A percentile compares a stretch with the other conserved stretches of the same genome.
Conservation (phyloP, 495 filamentous ascomycete genomes). For the Pseudevernia furfuracea region DNA sequence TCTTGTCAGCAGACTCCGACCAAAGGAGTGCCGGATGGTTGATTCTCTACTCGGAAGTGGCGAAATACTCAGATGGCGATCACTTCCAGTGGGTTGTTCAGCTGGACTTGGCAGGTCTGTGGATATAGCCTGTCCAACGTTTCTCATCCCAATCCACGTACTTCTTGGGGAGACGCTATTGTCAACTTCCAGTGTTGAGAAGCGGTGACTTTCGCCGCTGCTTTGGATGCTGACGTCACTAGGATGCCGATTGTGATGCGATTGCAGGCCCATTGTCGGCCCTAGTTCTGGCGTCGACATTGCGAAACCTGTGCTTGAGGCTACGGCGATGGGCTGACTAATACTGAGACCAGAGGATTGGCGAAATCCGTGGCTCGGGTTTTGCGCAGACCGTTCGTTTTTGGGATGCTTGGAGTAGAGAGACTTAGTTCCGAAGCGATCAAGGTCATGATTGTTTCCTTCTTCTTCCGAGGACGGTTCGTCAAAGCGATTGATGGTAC, state of each 20-base stretch:
- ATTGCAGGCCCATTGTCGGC: background rate
- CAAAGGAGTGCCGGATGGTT: constrained; percentile 3
- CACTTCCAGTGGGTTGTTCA: background rate
- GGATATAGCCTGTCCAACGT: background rate
- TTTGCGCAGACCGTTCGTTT: background rate
- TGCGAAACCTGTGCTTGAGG: constrained; percentile 1
- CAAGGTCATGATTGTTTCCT: background rate
- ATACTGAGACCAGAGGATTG: background rate
- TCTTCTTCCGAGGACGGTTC: constrained; percentile 8
- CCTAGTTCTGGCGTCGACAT: background rate
- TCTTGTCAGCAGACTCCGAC: background rate
- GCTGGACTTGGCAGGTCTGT: background rate
- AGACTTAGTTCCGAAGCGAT: constrained; percentile 1
- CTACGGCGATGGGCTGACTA: background rate
- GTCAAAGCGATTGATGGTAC: constrained; percentile 6
- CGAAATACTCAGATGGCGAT: background rate
- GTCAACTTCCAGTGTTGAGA: constrained; percentile 1
- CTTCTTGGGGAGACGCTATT: background rate
- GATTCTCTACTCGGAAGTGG: constrained; percentile 4
- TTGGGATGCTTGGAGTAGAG: background rate
- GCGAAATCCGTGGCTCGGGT: background rate
- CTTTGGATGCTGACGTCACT: constrained; percentile 1
- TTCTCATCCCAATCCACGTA: constrained; percentile 1
- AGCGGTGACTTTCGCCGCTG: background rate
- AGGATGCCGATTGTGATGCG: background rate